Percentiles rank a stretch among this genome's conserved stretches.
phyloP scores from a whole-genome alignment of 2,329 filamentous ascomycete genomes.

The Aureobasidium sp. region DNA sequence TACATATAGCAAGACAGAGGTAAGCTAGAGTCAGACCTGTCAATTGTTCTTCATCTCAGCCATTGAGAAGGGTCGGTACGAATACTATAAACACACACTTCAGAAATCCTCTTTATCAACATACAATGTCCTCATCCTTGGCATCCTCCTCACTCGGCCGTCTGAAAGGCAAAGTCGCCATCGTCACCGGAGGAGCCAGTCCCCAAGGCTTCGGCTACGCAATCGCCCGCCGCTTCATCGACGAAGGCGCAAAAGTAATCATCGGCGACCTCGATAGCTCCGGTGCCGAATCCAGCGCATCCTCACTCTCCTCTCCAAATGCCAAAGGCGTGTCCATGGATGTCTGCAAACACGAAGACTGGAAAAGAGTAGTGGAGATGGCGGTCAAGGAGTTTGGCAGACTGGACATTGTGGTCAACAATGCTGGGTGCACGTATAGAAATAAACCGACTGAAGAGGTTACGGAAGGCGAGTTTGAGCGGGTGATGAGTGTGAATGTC shows the following conservation, averaged over 20 bases:
- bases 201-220: constrained; percentile 54
- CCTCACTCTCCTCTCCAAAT: constrained; percentile 32
- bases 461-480: constrained; percentile 58
- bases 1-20: too few species aligned
- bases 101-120: not conserved
- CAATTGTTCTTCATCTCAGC: not conserved
- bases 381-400: constrained; percentile 41
- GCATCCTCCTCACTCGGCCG: constrained; percentile 13
- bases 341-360: constrained; percentile 39
- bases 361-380: constrained; percentile 42
- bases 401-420: constrained; percentile 54
- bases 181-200: constrained; percentile 49
- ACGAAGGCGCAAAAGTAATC: constrained; percentile 53
- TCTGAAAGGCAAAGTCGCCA: constrained; percentile 47
- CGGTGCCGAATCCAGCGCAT: constrained; percentile 45
- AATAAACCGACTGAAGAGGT: constrained; percentile 58
- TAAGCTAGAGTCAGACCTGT: too few species aligned
- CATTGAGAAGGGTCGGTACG: not conserved
- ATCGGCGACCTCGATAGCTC: constrained; percentile 53
- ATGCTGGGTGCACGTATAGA: constrained; percentile 49
- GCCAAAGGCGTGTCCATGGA: constrained; percentile 37
- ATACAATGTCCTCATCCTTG: constrained; percentile 5
- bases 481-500: constrained; percentile 60
- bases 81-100: not conserved
- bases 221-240: constrained; percentile 50